These are phyloP conservation scores for Cystobasidium sp. DNA, from an alignment of 1,284 basidiomycete species.

Conservation along the genomic window DNA sequence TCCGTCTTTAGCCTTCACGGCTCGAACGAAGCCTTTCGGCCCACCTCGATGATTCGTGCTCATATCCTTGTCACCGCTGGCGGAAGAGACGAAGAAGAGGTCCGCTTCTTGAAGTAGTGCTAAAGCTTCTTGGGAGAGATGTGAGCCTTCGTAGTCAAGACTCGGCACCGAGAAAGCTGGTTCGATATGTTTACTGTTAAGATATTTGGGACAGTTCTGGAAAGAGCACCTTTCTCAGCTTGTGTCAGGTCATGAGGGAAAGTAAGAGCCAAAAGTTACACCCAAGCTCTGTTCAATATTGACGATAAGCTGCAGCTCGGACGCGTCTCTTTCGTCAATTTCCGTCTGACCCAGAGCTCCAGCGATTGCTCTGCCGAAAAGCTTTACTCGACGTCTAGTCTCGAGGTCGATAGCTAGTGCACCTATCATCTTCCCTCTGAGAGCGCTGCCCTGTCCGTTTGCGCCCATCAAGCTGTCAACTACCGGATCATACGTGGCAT, in stretches of 20 bases:
- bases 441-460: conserved; percentile 6
- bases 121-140: conserved; percentile 19
- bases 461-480: conserved; percentile 23
- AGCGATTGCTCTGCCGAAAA: conserved; percentile 37
- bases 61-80: conserved; percentile 55
- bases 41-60: conserved; percentile 71
- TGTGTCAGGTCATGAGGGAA: too few relatives aligned
- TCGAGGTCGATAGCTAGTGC: conserved; percentile 34
- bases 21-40: conserved; percentile 65
- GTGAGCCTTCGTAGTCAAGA: not conserved
- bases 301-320: conserved; percentile 26
- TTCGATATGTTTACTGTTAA: conserved; percentile 30
- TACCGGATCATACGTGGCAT: conserved; percentile 31
- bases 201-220: conserved; percentile 41
- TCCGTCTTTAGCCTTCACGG: conserved; percentile 56
- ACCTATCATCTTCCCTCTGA: conserved; percentile 37
- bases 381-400: conserved; percentile 31
- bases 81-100: conserved; percentile 33
- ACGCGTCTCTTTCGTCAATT: conserved; percentile 15
- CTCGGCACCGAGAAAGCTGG: conserved; percentile 26
- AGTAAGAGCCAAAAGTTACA: too few relatives aligned
- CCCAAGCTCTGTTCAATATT: conserved; percentile 39
- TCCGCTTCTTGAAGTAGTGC: conserved; percentile 23
- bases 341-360: conserved; percentile 28
- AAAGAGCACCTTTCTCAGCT: too few relatives aligned